A percentile compares a stretch with the other conserved stretches of the same genome.
These are phyloP conservation scores for Tephrocybe sp. DNA, from an alignment of 768 basidiomycete genomes.

Conservation along the genomic window DNA sequence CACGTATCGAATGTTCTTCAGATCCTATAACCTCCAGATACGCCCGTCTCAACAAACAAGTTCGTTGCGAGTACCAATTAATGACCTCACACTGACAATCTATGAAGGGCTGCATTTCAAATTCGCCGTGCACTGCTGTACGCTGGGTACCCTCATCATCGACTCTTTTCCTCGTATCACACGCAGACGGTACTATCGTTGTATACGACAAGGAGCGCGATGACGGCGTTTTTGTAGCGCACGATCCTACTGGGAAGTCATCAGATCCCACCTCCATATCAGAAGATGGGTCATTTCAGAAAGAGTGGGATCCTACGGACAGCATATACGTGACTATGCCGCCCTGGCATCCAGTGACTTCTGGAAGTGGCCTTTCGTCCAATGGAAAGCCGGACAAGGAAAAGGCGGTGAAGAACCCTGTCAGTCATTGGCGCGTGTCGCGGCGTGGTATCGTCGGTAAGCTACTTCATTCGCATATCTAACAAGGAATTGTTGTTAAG, in stretches of 20 bases:
- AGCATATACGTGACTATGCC: slow-evolving; percentile 80
- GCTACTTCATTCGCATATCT: background rate
- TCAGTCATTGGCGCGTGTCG: slow-evolving; percentile 87
- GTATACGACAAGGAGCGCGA: slow-evolving; percentile 92
- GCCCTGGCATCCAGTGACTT: slow-evolving; percentile 78
- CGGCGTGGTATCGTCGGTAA: slow-evolving; percentile 70
- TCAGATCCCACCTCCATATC: slow-evolving; percentile 25
- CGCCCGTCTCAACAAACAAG: slow-evolving; percentile 86
- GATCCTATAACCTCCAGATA: slow-evolving; percentile 83
- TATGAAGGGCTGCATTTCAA: slow-evolving; percentile 72
- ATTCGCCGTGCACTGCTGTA: slow-evolving; percentile 84
- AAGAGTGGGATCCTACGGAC: slow-evolving; percentile 76
- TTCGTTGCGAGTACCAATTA: slow-evolving; percentile 24
- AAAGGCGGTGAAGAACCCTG: slow-evolving; percentile 77
- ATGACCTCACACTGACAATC: background rate
- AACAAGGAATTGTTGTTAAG: background rate
- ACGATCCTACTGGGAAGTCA: slow-evolving; percentile 45
- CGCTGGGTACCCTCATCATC: slow-evolving; percentile 84
- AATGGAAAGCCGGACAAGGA: slow-evolving; percentile 61
- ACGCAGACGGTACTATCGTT: slow-evolving; percentile 87
- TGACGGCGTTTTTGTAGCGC: slow-evolving; percentile 72
- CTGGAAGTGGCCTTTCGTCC: slow-evolving; percentile 33
- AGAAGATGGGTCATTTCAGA: slow-evolving; percentile 32
- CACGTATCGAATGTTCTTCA: slow-evolving; percentile 25
- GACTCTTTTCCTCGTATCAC: slow-evolving; percentile 82